phyloP scores from a whole-genome alignment of 1,284 basidiomycete species.

The Cryptococcus sp. region DNA sequence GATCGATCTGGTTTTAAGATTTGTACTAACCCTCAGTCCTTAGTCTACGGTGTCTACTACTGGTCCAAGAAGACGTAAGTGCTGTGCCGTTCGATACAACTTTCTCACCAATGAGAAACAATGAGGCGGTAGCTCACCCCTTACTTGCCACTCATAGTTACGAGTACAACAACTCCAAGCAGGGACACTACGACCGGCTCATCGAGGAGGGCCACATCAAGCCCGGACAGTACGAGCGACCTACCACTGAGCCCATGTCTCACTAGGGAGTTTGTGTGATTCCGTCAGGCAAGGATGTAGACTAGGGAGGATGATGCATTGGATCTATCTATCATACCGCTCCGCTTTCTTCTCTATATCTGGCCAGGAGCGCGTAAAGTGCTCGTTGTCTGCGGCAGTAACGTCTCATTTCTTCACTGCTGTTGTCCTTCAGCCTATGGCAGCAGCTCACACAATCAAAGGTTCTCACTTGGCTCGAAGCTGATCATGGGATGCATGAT shows the following conservation, averaged over 20 bases:
- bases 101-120: background rate
- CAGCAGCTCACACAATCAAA: too few relatives aligned
- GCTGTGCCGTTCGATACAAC: background rate
- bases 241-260: constrained; percentile 15
- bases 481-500: too few relatives aligned
- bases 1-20: background rate
- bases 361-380: too few relatives aligned
- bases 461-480: too few relatives aligned
- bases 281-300: background rate
- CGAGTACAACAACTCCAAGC: constrained; percentile 52
- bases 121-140: background rate
- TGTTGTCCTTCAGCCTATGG: too few relatives aligned
- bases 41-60: constrained; percentile 80
- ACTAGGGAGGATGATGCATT: background rate
- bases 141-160: constrained; percentile 24
- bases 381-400: too few relatives aligned
- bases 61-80: constrained; percentile 69
- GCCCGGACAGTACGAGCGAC: constrained; percentile 24
- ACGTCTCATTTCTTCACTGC: too few relatives aligned
- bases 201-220: constrained; percentile 22
- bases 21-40: background rate
- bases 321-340: background rate
- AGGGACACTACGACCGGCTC: constrained; percentile 48
- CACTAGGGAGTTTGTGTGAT: constrained; percentile 7
- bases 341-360: too few relatives aligned